phyloP scores from a whole-genome alignment of 441 rosid genomes.

The Jatropha podagrica region DNA sequence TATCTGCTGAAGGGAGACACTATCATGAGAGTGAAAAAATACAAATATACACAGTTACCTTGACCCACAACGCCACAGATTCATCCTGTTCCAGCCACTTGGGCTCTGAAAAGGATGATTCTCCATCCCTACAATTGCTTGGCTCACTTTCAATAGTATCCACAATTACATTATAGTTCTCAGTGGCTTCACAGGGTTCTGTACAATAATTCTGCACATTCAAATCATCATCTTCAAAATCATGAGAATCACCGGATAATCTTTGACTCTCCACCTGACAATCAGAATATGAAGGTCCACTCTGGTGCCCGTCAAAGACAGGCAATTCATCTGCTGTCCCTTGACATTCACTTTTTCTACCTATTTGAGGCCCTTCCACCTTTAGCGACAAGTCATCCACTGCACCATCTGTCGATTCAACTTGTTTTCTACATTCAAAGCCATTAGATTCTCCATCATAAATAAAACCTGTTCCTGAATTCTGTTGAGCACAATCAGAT shows the following conservation, averaged over 20 bases:
- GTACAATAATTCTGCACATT: constrained; percentile 40
- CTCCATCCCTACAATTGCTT: constrained; percentile 52
- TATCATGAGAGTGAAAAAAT: constrained; percentile 2
- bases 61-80: constrained; percentile 95
- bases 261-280: constrained; percentile 45
- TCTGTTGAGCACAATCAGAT: constrained; percentile 43
- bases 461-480: constrained; percentile 31
- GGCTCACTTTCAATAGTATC: constrained; percentile 54
- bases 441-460: constrained; percentile 36
- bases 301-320: constrained; percentile 36
- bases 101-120: constrained; percentile 57
- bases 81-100: constrained; percentile 82
- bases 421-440: constrained; percentile 38
- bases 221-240: constrained; percentile 47
- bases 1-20: constrained; percentile 9
- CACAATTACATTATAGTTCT: constrained; percentile 42
- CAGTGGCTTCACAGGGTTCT: constrained; percentile 45
- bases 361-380: constrained; percentile 33
- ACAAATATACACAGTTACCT: constrained; percentile 50
- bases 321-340: constrained; percentile 35
- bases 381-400: constrained; percentile 37
- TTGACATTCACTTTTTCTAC: constrained; percentile 36
- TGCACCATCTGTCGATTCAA: constrained; percentile 36
- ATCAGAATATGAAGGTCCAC: constrained; percentile 46
- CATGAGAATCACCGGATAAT: constrained; percentile 45